A percentile compares a stretch with the other conserved stretches of the same genome.
Conservation (phyloP, 345 rosid genomes). For the Populus simonii region DNA sequence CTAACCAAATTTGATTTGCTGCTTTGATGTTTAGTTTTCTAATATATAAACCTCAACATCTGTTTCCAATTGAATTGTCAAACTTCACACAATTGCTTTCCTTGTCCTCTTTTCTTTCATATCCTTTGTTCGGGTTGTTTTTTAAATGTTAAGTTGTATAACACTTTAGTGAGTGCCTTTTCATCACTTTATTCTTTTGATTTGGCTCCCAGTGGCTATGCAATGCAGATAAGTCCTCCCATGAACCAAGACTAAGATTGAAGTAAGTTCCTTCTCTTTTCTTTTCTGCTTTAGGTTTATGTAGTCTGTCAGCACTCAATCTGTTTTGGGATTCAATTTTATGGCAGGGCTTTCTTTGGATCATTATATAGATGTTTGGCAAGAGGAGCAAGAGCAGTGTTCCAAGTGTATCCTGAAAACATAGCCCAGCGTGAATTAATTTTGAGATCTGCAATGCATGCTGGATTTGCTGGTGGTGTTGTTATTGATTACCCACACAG, state of each 20-base stretch:
- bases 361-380: constrained; percentile 75
- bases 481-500: constrained; percentile 93
- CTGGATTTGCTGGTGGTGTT: constrained; percentile 93
- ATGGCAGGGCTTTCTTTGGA: constrained; percentile 76
- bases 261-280: constrained; percentile 50
- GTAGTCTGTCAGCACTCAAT: not conserved
- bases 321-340: not conserved
- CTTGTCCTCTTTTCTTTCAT: not conserved
- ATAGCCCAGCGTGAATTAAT: constrained; percentile 78
- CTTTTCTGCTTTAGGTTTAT: not conserved
- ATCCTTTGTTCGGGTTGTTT: not conserved
- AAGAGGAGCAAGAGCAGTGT: constrained; percentile 90
- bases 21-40: no score
- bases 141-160: not conserved
- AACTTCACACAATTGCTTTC: not conserved
- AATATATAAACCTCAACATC: not conserved
- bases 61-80: not conserved
- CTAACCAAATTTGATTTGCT: not conserved
- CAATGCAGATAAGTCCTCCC: constrained; percentile 96
- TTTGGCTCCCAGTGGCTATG: constrained; percentile 72
- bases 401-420: constrained; percentile 88
- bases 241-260: constrained; percentile 78
- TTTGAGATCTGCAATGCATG: constrained; percentile 72
- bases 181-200: not conserved
- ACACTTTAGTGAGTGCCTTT: not conserved